phyloP scores from a whole-genome alignment of 2,329 filamentous ascomycete species.

The Chaetomium sp. region DNA sequence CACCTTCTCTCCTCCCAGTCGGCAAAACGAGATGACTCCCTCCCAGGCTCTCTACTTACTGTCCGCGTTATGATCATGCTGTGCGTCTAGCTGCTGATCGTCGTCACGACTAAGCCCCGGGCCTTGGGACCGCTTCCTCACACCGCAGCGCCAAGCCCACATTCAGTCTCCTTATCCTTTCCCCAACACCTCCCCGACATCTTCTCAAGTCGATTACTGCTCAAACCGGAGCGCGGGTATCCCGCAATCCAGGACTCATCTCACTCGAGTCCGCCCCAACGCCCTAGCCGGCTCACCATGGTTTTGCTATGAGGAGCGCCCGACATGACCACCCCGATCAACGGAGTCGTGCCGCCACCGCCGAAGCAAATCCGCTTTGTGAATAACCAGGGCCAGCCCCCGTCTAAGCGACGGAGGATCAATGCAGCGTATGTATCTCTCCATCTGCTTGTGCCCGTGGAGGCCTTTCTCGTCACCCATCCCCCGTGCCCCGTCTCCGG shows the following conservation, averaged over 20 bases:
- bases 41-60: conserved; percentile 25
- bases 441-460: neutral
- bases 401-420: conserved; percentile 76
- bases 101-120: conserved; percentile 24
- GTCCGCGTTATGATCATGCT: conserved; percentile 32
- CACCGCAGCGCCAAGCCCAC: conserved; percentile 19
- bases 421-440: conserved; percentile 68
- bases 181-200: neutral
- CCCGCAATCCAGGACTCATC: conserved; percentile 23
- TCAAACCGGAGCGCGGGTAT: conserved; percentile 14
- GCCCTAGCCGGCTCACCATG: conserved; percentile 40
- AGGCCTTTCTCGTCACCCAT: neutral
- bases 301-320: conserved; percentile 35
- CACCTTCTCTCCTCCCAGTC: neutral
- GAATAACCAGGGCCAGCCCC: conserved; percentile 78
- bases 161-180: neutral
- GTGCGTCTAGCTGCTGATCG: conserved; percentile 33
- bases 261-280: conserved; percentile 22
- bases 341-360: conserved; percentile 45
- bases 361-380: conserved; percentile 74
- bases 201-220: conserved; percentile 22
- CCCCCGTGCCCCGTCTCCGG: neutral
- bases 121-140: neutral
- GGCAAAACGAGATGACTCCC: conserved; percentile 28
- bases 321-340: conserved; percentile 52